phyloP scores from a whole-genome alignment of 805 yeast genomes.

The Kodamaea nitidulidarum region DNA sequence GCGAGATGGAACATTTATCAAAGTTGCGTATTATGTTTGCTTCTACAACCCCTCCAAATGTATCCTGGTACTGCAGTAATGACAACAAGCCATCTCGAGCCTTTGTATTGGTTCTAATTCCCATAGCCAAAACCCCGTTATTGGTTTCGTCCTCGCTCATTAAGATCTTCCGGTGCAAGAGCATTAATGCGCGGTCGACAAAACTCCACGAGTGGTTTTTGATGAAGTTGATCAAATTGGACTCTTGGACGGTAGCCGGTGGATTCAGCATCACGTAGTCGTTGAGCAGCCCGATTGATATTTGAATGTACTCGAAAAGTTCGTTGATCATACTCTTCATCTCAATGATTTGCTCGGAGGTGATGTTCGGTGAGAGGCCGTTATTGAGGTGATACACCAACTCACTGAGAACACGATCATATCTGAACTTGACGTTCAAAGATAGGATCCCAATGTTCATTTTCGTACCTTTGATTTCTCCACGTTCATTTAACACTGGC shows the following conservation, averaged over 20 bases:
- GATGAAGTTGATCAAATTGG: constrained; percentile 46
- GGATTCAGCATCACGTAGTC: constrained; percentile 30
- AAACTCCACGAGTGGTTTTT: constrained; percentile 47
- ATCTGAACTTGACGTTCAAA: constrained; percentile 51
- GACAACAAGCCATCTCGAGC: constrained; percentile 25
- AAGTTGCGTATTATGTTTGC: constrained; percentile 37
- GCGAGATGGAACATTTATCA: constrained; percentile 34
- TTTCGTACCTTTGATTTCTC: constrained; percentile 28
- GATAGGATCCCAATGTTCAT: constrained; percentile 46
- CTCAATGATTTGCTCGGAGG: constrained; percentile 38
- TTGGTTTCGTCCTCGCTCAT: constrained; percentile 22
- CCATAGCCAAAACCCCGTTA: constrained; percentile 1
- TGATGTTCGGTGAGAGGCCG: constrained; percentile 39
- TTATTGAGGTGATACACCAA: constrained; percentile 50
- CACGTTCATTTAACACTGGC: constrained; percentile 24
- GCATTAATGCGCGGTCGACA: constrained; percentile 51
- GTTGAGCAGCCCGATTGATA: constrained; percentile 41
- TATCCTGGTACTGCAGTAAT: constrained; percentile 36
- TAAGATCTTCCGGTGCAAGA: constrained; percentile 40
- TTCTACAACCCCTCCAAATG: constrained; percentile 36
- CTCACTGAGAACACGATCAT: constrained; percentile 49
- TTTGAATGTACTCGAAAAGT: constrained; percentile 47
- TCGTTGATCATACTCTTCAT: constrained; percentile 48
- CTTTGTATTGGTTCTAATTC: constrained; percentile 3
- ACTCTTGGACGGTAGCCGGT: constrained; percentile 36